These are phyloP conservation scores for Thalassiosira gravida DNA, from an alignment of 352 stramenopile genomes.

Conservation along the genomic window DNA sequence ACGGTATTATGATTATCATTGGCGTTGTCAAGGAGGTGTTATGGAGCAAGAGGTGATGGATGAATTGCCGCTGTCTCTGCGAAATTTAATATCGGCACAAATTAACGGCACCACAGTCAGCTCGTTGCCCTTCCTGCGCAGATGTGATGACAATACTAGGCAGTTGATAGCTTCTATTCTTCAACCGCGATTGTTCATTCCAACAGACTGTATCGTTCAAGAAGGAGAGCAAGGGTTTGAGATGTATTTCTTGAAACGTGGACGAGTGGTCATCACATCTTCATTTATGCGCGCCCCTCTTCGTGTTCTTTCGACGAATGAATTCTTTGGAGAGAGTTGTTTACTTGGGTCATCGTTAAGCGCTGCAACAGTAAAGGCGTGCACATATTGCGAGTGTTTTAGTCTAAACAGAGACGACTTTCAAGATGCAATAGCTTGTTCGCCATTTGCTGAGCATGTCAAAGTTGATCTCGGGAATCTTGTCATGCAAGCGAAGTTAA, in stretches of 20 bases:
- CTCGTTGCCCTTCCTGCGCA: constrained; percentile 62
- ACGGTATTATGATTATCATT: constrained; percentile 78
- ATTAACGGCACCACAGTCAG: constrained; percentile 52
- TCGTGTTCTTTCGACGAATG: constrained; percentile 41
- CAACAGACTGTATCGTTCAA: constrained; percentile 55
- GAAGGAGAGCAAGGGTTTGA: constrained; percentile 53
- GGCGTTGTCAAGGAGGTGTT: constrained; percentile 67
- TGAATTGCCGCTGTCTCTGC: constrained; percentile 58
- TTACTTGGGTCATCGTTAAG: constrained; percentile 47
- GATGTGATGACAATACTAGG: constrained; percentile 62
- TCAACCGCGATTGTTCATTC: constrained; percentile 69
- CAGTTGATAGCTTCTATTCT: constrained; percentile 62
- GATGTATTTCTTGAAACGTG: constrained; percentile 65
- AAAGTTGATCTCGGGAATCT: constrained; percentile 39
- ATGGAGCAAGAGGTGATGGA: constrained; percentile 67
- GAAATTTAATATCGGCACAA: constrained; percentile 47
- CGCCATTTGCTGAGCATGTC: constrained; percentile 21
- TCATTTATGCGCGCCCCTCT: constrained; percentile 21
- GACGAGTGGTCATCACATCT: constrained; percentile 33
- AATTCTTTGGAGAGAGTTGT: constrained; percentile 72
- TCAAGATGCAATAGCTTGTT: constrained; percentile 51
- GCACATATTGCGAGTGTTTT: constrained; percentile 68
- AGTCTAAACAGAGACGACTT: constrained; percentile 55
- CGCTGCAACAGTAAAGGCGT: constrained; percentile 55
- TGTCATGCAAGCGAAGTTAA: constrained; percentile 24